phyloP scores from a whole-genome alignment of 2,329 filamentous ascomycete species.

The Cadophora malorum region DNA sequence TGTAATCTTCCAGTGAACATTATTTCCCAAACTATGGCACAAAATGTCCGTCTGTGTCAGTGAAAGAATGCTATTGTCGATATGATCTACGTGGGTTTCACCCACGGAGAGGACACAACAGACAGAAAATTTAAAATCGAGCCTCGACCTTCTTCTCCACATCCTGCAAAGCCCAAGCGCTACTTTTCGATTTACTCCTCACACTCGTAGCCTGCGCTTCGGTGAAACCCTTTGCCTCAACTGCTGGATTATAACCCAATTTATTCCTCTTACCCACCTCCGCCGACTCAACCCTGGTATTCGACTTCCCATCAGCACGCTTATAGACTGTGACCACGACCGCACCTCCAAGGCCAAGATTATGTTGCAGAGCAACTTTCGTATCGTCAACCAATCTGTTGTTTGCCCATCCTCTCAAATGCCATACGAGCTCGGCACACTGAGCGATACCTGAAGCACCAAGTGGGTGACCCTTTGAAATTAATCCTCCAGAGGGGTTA shows the following conservation, averaged over 20 bases:
- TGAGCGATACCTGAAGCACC: constrained; percentile 95
- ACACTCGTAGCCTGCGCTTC: constrained; percentile 73
- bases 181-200: constrained; percentile 69
- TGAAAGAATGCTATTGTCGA: no score
- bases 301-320: constrained; percentile 77
- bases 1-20: no score
- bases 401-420: constrained; percentile 93
- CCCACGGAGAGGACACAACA: no score
- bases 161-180: constrained; percentile 81
- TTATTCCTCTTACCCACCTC: constrained; percentile 70
- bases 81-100: no score
- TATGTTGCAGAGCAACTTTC: constrained; percentile 83
- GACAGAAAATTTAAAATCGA: constrained; percentile 62
- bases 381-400: constrained; percentile 78
- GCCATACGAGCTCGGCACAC: constrained; percentile 95
- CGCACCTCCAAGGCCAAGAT: constrained; percentile 89
- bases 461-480: constrained; percentile 94
- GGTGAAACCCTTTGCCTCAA: constrained; percentile 88
- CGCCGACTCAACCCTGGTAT: constrained; percentile 65
- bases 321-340: constrained; percentile 90
- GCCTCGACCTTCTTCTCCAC: constrained; percentile 75
- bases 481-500: constrained; percentile 93
- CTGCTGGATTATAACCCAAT: constrained; percentile 90
- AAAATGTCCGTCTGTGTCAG: no score
- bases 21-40: no score